phyloP scores from a whole-genome alignment of 257 asterid species.

The Sherardia arvensis region DNA sequence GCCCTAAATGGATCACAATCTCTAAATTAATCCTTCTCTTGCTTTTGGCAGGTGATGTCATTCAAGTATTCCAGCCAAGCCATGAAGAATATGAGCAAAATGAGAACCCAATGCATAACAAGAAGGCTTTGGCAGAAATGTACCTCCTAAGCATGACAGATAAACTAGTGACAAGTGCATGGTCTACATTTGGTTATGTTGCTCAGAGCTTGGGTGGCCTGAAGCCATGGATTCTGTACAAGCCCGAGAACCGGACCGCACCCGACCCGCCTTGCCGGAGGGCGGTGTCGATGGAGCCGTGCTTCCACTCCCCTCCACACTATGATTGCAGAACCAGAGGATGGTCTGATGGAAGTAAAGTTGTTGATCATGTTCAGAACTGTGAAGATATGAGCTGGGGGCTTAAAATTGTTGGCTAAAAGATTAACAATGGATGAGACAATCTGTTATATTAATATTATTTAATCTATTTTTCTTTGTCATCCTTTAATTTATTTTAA shows the following conservation, averaged over 20 bases:
- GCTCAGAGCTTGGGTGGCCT: conserved; percentile 85
- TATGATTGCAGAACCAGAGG: conserved; percentile 32
- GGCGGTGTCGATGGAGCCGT: conserved; percentile 59
- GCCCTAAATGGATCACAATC: too few relatives aligned
- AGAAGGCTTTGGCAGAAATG: conserved; percentile 67
- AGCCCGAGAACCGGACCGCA: conserved; percentile 31
- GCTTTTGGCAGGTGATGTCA: not conserved
- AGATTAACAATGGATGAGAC: not conserved
- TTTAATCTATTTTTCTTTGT: conserved; percentile 28
- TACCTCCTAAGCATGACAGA: conserved; percentile 65
- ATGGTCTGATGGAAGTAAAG: conserved; percentile 36
- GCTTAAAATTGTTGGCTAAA: conserved; percentile 37
- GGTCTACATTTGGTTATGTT: conserved; percentile 80
- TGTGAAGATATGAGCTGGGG: conserved; percentile 66
- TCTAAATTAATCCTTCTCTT: too few relatives aligned
- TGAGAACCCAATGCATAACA: conserved; percentile 37
- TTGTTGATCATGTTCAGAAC: conserved; percentile 51
- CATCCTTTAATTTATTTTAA: too few relatives aligned
- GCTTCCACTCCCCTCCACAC: conserved; percentile 68
- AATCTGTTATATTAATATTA: too few relatives aligned
- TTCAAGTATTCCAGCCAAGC: conserved; percentile 54
- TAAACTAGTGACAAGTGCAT: conserved; percentile 59
- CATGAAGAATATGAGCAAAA: conserved; percentile 47
- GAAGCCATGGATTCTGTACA: conserved; percentile 65
- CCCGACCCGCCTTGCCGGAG: conserved; percentile 48